A percentile compares a stretch with the other conserved stretches of the same genome.
Evolutionary conservation across 345 rosid genomes (phyloP).

Genomic region (Pugionium dolabratum): DNA sequence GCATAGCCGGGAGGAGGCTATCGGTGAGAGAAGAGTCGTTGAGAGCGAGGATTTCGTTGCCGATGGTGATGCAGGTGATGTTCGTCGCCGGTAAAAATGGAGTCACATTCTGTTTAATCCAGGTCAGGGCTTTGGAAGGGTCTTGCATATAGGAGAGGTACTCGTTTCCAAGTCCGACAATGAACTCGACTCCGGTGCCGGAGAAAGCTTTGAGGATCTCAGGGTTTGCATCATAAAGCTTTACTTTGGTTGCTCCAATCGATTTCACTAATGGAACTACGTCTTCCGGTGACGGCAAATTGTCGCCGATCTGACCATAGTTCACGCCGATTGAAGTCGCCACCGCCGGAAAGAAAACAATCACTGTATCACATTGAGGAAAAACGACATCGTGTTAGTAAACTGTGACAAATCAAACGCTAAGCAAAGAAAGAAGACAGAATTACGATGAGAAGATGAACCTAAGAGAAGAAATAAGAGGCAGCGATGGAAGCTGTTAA

Average conservation of each 20-base stretch:
- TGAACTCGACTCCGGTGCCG: constrained; percentile 71
- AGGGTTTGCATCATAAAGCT: constrained; percentile 88
- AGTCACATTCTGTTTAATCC: constrained; percentile 77
- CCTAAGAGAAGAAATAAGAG: constrained; percentile 36
- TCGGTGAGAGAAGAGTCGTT: constrained; percentile 65
- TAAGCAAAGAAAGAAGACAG: neutral
- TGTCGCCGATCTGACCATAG: constrained; percentile 89
- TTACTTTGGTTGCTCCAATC: constrained; percentile 77
- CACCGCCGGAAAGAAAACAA: constrained; percentile 31
- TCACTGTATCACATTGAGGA: constrained; percentile 21
- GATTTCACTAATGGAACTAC: constrained; percentile 81
- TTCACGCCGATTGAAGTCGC: constrained; percentile 74
- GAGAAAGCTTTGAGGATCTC: constrained; percentile 77
- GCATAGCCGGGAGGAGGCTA: constrained; percentile 80
- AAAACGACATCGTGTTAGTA: constrained; percentile 9
- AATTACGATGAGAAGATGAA: neutral
- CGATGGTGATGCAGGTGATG: constrained; percentile 75
- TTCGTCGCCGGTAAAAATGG: constrained; percentile 74
- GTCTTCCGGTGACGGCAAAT: constrained; percentile 69
- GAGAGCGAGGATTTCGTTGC: constrained; percentile 82
- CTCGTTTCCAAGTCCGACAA: constrained; percentile 76
- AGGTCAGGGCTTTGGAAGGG: constrained; percentile 54
- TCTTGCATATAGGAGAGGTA: constrained; percentile 62
- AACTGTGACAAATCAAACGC: neutral
- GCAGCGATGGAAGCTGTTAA: constrained; percentile 17